Evolutionary conservation across 768 basidiomycete species (phyloP).

Genomic region (Lactarius evosmus): DNA sequence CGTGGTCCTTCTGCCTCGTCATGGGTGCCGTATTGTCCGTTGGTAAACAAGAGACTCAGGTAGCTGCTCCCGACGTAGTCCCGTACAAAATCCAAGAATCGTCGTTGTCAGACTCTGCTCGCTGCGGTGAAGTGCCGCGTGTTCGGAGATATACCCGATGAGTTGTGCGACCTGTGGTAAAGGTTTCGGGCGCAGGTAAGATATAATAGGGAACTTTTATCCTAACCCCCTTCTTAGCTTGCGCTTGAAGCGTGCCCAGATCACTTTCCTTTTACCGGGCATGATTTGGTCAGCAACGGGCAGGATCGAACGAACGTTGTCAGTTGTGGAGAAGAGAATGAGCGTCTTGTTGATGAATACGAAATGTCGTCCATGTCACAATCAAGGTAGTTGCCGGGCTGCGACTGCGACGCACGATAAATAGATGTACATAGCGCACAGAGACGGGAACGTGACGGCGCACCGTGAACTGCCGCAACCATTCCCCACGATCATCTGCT

Average conservation of each 20-base stretch:
- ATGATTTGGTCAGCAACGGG: conserved; percentile 92
- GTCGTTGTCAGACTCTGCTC: conserved; percentile 84
- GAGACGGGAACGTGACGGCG: conserved; percentile 11
- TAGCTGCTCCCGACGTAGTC: conserved; percentile 96
- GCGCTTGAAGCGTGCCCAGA: conserved; percentile 94
- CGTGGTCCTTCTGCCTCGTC: conserved; percentile 93
- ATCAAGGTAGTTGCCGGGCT: conserved; percentile 94
- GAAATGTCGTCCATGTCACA: conserved; percentile 84
- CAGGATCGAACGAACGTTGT: conserved; percentile 97
- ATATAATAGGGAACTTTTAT: conserved; percentile 41
- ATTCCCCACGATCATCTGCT: conserved; percentile 96
- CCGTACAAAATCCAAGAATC: conserved; percentile 91
- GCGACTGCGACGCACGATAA: not conserved
- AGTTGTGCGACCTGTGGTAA: conserved; percentile 78
- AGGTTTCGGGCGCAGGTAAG: too few relatives aligned
- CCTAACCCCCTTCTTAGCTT: conserved; percentile 93
- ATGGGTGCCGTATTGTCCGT: conserved; percentile 95
- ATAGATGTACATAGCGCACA: not conserved
- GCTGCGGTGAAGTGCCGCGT: conserved; percentile 95
- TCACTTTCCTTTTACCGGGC: conserved; percentile 94
- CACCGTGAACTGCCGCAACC: conserved; percentile 91
- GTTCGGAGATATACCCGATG: conserved; percentile 90
- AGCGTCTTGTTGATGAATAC: conserved; percentile 95
- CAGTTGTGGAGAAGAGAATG: conserved; percentile 98
- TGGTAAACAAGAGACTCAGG: conserved; percentile 79